A percentile compares a stretch with the other conserved stretches of the same genome.
These are phyloP conservation scores for Podospora australis DNA, from an alignment of 495 filamentous ascomycete species.

Conservation along the genomic window DNA sequence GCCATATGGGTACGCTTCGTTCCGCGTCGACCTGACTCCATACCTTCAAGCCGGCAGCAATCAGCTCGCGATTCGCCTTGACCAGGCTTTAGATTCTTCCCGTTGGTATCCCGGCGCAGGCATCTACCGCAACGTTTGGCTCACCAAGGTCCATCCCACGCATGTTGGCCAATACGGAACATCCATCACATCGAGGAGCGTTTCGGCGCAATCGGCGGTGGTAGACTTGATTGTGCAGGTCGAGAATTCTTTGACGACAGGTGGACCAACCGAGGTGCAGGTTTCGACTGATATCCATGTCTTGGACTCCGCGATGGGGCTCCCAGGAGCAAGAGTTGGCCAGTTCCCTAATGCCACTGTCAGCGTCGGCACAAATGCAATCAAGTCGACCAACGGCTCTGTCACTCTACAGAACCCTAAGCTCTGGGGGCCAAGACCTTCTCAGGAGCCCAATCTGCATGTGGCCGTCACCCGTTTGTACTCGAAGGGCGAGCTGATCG, in stretches of 20 bases:
- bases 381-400: slow-evolving; percentile 28
- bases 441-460: slow-evolving; percentile 40
- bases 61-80: slow-evolving; percentile 40
- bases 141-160: slow-evolving; percentile 33
- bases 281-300: slow-evolving; percentile 25
- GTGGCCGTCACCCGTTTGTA: slow-evolving; percentile 36
- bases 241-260: slow-evolving; percentile 27
- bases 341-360: slow-evolving; percentile 18
- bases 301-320: slow-evolving; percentile 18
- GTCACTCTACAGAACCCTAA: slow-evolving; percentile 30
- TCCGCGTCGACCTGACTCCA: slow-evolving; percentile 43
- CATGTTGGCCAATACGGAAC: slow-evolving; percentile 43
- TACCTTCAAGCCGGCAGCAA: slow-evolving; percentile 36
- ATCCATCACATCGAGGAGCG: slow-evolving; percentile 33
- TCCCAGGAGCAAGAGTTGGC: slow-evolving; percentile 16
- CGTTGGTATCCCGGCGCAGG: slow-evolving; percentile 48
- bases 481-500: slow-evolving; percentile 22
- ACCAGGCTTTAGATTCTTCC: slow-evolving; percentile 38
- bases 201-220: slow-evolving; percentile 33
- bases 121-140: slow-evolving; percentile 47
- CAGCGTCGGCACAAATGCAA: slow-evolving; percentile 23
- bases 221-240: slow-evolving; percentile 34
- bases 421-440: slow-evolving; percentile 43
- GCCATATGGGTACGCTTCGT: slow-evolving; percentile 46
- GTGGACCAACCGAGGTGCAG: slow-evolving; percentile 16